Percentiles rank a stretch among this genome's conserved stretches.
phyloP scores from a whole-genome alignment of 495 filamentous ascomycete species.

The Talaromyces nanjingensis region DNA sequence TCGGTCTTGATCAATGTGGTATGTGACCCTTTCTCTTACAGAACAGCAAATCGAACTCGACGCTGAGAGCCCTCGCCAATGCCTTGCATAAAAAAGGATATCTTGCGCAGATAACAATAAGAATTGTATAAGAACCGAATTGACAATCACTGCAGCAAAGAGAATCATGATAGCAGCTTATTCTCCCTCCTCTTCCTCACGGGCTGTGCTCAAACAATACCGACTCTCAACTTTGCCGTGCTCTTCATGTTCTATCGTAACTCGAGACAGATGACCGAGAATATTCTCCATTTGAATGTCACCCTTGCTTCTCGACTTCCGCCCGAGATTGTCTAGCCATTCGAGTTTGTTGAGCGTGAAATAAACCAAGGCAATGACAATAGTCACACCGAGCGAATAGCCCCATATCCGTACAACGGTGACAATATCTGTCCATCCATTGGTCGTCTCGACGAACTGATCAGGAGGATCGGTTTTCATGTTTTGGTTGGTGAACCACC shows the following conservation, averaged over 20 bases:
- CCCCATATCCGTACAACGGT: constrained; percentile 74
- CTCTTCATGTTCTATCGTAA: constrained; percentile 63
- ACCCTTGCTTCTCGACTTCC: constrained; percentile 56
- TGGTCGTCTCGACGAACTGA: constrained; percentile 39
- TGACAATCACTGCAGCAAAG: not conserved
- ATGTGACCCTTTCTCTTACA: not conserved
- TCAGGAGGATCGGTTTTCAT: constrained; percentile 35
- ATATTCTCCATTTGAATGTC: constrained; percentile 73
- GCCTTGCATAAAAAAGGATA: not conserved
- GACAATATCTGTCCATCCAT: constrained; percentile 67
- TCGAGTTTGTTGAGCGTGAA: constrained; percentile 59
- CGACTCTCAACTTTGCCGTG: constrained; percentile 34
- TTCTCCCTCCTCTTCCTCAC: constrained; percentile 34
- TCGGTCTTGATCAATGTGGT: not conserved
- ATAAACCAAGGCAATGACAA: constrained; percentile 71
- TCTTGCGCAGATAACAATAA: not conserved
- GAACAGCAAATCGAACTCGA: not conserved
- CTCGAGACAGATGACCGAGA: constrained; percentile 59
- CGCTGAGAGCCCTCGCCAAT: not conserved
- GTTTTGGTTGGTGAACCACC: constrained; percentile 53
- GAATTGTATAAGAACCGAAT: not conserved
- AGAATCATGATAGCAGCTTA: not conserved
- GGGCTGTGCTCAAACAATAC: constrained; percentile 31
- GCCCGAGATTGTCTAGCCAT: constrained; percentile 65
- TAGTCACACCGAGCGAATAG: constrained; percentile 66